phyloP scores from a whole-genome alignment of 108 stramenopile genomes.

The Cyclotella atomus region DNA sequence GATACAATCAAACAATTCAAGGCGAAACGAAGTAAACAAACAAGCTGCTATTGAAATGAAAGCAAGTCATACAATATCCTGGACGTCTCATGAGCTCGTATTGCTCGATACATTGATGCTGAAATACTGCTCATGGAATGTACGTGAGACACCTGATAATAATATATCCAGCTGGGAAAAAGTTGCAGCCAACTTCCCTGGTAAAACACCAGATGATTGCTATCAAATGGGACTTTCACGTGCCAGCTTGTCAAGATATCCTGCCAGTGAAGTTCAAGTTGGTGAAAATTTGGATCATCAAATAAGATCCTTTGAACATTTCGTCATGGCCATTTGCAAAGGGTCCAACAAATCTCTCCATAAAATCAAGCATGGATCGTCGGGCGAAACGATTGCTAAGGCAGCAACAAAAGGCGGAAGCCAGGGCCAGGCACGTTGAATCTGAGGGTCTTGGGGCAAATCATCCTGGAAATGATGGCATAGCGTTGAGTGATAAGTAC shows the following conservation, averaged over 20 bases:
- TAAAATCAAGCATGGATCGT: constrained; percentile 4
- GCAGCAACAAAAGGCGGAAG: constrained; percentile 2
- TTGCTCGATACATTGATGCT: constrained; percentile 25
- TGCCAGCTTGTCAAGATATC: too few species aligned
- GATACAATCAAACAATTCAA: background rate
- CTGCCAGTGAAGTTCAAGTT: too few species aligned
- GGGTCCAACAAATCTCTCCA: too few species aligned
- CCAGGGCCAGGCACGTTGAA: background rate
- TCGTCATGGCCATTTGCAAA: background rate
- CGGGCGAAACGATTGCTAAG: background rate
- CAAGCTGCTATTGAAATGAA: background rate
- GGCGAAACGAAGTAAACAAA: background rate
- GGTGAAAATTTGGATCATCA: background rate
- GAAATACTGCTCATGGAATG: constrained; percentile 17
- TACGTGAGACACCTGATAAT: background rate
- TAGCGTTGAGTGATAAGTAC: constrained; percentile 39
- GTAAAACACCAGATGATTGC: constrained; percentile 18
- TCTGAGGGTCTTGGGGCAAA: background rate
- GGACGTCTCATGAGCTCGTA: constrained; percentile 19
- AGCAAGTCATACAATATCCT: constrained; percentile 9
- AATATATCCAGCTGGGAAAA: constrained; percentile 22
- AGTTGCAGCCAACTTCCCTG: constrained; percentile 27
- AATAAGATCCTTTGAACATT: too few species aligned
- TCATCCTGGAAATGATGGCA: background rate
- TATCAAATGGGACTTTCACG: constrained; percentile 13